These are phyloP conservation scores for Nakazawaea pomicola DNA, from an alignment of 805 yeast genomes.

Conservation along the genomic window DNA sequence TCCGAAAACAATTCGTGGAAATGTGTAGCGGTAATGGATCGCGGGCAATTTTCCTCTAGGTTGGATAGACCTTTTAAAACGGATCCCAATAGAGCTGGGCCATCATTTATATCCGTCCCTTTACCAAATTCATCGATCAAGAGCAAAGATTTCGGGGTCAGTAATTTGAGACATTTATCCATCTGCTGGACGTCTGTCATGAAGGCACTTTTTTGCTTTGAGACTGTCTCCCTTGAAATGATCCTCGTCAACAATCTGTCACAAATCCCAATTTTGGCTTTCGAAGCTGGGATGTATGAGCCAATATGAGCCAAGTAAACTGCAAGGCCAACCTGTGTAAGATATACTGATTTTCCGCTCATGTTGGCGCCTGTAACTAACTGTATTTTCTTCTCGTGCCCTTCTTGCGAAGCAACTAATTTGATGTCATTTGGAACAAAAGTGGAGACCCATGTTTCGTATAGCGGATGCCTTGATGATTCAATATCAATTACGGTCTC, in stretches of 20 bases:
- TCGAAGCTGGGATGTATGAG: conserved; percentile 46
- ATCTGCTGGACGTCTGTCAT: conserved; percentile 43
- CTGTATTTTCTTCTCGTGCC: conserved; percentile 23
- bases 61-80: conserved; percentile 24
- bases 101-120: conserved; percentile 44
- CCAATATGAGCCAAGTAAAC: conserved; percentile 50
- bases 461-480: conserved; percentile 43
- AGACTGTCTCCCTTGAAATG: conserved; percentile 33
- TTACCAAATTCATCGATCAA: conserved; percentile 52
- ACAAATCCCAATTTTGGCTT: conserved; percentile 40
- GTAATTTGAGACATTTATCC: conserved; percentile 33
- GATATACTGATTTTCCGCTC: conserved; percentile 49
- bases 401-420: conserved; percentile 20
- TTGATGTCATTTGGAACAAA: conserved; percentile 39
- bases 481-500: conserved; percentile 25
- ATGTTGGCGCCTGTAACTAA: conserved; percentile 46
- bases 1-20: conserved; percentile 34
- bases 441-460: conserved; percentile 32
- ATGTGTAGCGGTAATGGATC: conserved; percentile 36
- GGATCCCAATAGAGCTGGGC: conserved; percentile 39
- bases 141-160: conserved; percentile 36
- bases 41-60: conserved; percentile 15
- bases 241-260: conserved; percentile 45
- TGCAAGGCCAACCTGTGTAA: conserved; percentile 43
- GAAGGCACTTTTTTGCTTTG: conserved; percentile 42